These are phyloP conservation scores for Mortierella alpina DNA, from an alignment of 192 early-diverging fungal species.

Conservation along the genomic window DNA sequence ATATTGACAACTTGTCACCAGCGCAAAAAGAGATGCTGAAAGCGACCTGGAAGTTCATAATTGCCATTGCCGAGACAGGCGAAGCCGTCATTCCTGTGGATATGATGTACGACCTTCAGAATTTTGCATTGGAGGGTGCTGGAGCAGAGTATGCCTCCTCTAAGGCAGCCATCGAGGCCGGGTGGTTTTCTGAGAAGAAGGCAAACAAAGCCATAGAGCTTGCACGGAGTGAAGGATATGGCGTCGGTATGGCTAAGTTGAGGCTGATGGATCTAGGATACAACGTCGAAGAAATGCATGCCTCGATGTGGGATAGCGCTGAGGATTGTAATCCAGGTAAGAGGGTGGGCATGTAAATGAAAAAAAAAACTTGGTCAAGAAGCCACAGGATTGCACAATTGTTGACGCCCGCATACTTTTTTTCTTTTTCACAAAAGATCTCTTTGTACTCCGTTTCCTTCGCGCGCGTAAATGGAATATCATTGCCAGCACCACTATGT, in stretches of 20 bases:
- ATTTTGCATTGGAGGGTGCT: neutral
- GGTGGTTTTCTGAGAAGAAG: conserved; percentile 23
- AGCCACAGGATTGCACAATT: no score
- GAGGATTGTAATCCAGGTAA: conserved; percentile 19
- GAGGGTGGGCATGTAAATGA: no score
- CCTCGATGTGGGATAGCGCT: conserved; percentile 20
- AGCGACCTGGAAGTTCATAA: conserved; percentile 16
- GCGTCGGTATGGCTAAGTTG: conserved; percentile 24
- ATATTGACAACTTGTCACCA: conserved; percentile 1
- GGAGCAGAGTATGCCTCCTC: conserved; percentile 7
- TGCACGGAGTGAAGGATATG: conserved; percentile 17
- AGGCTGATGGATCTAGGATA: conserved; percentile 12
- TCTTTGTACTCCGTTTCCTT: conserved; percentile 78
- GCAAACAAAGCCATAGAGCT: conserved; percentile 11
- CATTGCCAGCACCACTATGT: conserved; percentile 75
- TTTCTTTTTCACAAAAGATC: neutral
- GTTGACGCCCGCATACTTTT: neutral
- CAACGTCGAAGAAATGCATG: conserved; percentile 18
- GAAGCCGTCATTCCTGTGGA: conserved; percentile 19
- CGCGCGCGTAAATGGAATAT: conserved; percentile 91
- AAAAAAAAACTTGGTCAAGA: neutral
- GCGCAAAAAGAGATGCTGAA: conserved; percentile 15
- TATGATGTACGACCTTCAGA: conserved; percentile 21
- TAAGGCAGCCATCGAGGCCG: conserved; percentile 19
- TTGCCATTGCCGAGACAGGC: conserved; percentile 23